Percentiles rank a stretch among this genome's conserved stretches.
These are phyloP conservation scores for Xylaria hypoxylon DNA, from an alignment of 2,329 filamentous ascomycete genomes.

Conservation along the genomic window DNA sequence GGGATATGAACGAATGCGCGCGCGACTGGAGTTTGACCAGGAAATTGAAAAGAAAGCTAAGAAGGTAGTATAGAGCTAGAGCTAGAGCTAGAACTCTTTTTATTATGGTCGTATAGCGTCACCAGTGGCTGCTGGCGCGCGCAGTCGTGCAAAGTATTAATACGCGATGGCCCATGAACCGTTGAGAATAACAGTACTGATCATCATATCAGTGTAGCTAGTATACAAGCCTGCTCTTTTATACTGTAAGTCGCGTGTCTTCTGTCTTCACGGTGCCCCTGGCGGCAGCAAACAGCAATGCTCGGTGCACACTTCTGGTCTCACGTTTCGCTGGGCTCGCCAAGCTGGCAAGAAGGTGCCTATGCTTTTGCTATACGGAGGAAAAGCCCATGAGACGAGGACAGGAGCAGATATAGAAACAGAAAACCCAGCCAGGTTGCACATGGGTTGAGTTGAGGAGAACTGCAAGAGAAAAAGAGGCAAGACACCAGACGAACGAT, in stretches of 20 bases:
- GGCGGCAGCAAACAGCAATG: conserved; percentile 2
- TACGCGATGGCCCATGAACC: conserved; percentile 19
- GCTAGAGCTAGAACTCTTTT: conserved; percentile 22
- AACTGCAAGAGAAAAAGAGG: conserved; percentile 25
- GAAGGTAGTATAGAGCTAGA: conserved; percentile 9
- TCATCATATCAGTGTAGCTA: conserved; percentile 18
- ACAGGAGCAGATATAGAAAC: conserved; percentile 23
- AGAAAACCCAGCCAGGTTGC: conserved; percentile 25
- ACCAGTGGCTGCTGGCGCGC: conserved; percentile 18
- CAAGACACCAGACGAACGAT: conserved; percentile 26
- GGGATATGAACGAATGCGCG: conserved; percentile 1
- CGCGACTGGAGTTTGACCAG: conserved; percentile 4
- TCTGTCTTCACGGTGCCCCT: conserved; percentile 1
- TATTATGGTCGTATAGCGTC: conserved; percentile 4
- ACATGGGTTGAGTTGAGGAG: conserved; percentile 31
- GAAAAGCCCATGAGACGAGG: conserved; percentile 20
- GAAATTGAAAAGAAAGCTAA: conserved; percentile 18
- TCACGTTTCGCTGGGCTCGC: neutral
- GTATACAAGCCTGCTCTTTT: neutral
- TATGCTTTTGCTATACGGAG: conserved; percentile 4
- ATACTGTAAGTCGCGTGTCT: conserved; percentile 2
- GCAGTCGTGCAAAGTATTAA: conserved; percentile 24
- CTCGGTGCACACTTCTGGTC: neutral
- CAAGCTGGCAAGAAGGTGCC: conserved; percentile 2
- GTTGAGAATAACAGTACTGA: conserved; percentile 7